These are phyloP conservation scores for Epichloe brachyelytri DNA, from an alignment of 2,329 filamentous ascomycete species.

Conservation along the genomic window DNA sequence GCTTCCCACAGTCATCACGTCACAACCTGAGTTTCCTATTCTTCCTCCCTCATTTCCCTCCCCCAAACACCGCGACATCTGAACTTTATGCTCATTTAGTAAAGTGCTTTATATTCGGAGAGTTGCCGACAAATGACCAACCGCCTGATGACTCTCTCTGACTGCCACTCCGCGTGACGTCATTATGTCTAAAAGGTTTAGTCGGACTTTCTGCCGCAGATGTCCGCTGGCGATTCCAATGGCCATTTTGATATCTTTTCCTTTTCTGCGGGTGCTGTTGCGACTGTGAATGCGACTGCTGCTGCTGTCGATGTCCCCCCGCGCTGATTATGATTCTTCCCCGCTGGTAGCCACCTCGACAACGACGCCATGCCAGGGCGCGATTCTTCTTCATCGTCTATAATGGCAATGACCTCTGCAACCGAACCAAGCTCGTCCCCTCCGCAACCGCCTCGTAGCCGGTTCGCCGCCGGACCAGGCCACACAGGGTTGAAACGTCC, in stretches of 20 bases:
- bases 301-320: not conserved
- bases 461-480: not conserved
- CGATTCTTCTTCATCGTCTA: not conserved
- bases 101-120: too few species aligned
- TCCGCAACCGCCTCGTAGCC: not conserved
- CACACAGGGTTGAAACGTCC: not conserved
- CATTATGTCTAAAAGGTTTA: too few species aligned
- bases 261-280: conserved; percentile 8
- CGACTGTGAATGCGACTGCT: conserved; percentile 21
- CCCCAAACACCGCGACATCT: too few species aligned
- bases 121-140: too few species aligned
- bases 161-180: too few species aligned
- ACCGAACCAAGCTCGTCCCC: not conserved
- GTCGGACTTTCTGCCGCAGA: not conserved
- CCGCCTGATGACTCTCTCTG: too few species aligned
- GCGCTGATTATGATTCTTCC: not conserved
- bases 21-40: too few species aligned
- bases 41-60: too few species aligned
- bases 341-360: not conserved
- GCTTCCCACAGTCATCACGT: too few species aligned
- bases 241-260: not conserved
- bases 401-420: not conserved
- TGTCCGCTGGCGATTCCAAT: too few species aligned
- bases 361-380: not conserved
- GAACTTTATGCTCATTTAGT: too few species aligned